Evolutionary conservation across 768 basidiomycete species (phyloP).

Genomic region (Pleurotus platypus): DNA sequence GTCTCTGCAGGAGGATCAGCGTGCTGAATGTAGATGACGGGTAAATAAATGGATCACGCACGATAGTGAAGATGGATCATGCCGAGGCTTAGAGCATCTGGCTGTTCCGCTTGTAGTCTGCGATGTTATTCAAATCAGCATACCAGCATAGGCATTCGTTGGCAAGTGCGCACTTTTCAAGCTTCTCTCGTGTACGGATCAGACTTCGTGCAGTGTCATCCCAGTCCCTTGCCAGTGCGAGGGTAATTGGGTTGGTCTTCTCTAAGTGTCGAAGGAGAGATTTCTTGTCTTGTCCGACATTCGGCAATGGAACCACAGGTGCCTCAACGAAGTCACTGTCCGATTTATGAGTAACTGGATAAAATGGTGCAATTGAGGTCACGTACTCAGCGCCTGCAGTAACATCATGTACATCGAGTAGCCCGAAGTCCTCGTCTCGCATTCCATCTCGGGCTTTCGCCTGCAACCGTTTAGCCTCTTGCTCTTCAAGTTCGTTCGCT

Average conservation of each 20-base stretch:
- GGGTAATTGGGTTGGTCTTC: conserved; percentile 71
- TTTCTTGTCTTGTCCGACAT: conserved; percentile 46
- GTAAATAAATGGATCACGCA: conserved; percentile 35
- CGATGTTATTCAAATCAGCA: neutral
- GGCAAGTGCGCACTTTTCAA: conserved; percentile 45
- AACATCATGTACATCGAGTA: conserved; percentile 55
- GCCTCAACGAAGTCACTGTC: conserved; percentile 36
- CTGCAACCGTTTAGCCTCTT: conserved; percentile 81
- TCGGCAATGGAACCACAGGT: conserved; percentile 32
- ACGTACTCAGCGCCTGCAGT: conserved; percentile 30
- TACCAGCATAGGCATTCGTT: neutral
- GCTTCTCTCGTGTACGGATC: conserved; percentile 45
- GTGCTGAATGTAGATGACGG: neutral
- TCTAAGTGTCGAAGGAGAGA: conserved; percentile 64
- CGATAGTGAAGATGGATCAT: conserved; percentile 88
- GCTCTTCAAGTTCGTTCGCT: conserved; percentile 82
- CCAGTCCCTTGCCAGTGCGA: conserved; percentile 84
- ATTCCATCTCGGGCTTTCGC: conserved; percentile 67
- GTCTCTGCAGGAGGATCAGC: conserved; percentile 56
- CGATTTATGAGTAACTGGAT: neutral
- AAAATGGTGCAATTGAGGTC: neutral
- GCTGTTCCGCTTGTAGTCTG: conserved; percentile 46
- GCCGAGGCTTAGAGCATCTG: conserved; percentile 57
- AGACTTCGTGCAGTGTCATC: conserved; percentile 61
- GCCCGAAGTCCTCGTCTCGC: conserved; percentile 79